Evolutionary conservation across 2,329 filamentous ascomycete genomes (phyloP), one percentile per base, ranked within the genome.

Genomic region (Ophiostoma sp.): DNA sequence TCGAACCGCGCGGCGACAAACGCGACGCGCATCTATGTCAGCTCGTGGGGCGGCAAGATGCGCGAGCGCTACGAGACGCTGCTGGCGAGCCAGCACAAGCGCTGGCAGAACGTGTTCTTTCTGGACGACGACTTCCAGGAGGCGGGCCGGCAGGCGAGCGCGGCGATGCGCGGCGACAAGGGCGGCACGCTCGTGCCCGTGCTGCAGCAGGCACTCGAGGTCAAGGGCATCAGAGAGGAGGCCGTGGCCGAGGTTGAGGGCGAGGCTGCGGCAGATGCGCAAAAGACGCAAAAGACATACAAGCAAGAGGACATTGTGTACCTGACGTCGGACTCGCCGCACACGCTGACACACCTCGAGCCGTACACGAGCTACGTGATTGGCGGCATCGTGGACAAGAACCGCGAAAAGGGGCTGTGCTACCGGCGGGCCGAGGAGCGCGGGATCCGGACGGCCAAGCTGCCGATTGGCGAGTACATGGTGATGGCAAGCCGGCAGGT

Each of bases 401-500:
- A 99, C 79, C 87, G 95, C 64, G 90, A 99, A 80, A 99, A 99
- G 82, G 93, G 92, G 0, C 84, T 99, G 52, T 99, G 95, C 80
- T 93, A 97, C 83, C 90, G 89, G 75, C 85, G 90, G 20, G 95
- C 95, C 0, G 83, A 86, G 69, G 87, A 90, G 69, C 85, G 85
- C 72, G 91, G 91, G 0, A 87, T 99, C 75, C 90, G 90, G 73
- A 98, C 95, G 0, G 95, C 94, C 1, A 94, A 93, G 77, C 79
- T 99, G 70, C 95, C 95, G 0, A 98, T 99, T 75, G 93, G 93
- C n/a, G 89, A 98, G 73, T 98, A 92, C 79, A 90, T 99, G 83
- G 86, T 93, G 73, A 96, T 99, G 91, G 86, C 89, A 70, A 94
- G 90, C 75, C 87, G 95, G 41, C 88, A 90, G 75, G 92, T 99